Base-by-base conservation (phyloP, 192 early-diverging fungal species). In the Backusella mclennaniae region DNA sequence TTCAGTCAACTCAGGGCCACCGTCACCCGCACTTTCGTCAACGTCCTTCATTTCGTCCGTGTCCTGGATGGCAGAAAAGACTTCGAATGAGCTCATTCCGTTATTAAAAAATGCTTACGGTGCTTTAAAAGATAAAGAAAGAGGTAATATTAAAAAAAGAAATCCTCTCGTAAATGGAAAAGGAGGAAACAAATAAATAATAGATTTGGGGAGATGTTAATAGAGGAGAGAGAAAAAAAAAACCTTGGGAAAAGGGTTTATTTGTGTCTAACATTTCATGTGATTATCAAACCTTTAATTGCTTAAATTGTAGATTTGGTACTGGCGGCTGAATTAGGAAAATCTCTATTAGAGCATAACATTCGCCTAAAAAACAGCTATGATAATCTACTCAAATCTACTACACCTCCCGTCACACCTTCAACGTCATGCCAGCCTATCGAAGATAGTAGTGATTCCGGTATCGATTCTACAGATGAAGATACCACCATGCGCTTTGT, bases 281-380 rank as follows among this genome's bases (percentile, higher is more conserved):
- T 67, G 75, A 76, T 69, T 36, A 39, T 49, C 76, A 70, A n/a
- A 14, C 21, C 56, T 63, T 31, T 63, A 63, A 56, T 63, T 63
- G 26, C 56, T 63, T 63, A 63, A 63, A 63, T 63, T 63, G 12
- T 63, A 86, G 85, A 86, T 69, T 42, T 86, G 39, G 52, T 77
- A 12, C 59, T 86, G 6, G 85, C 85, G 5, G 85, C 85, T 6
- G 85, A 86, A 80, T 80, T 86, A 35, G 85, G 85, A 68, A 86
- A 86, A 68, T 84, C 83, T 35, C 68, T 86, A 8, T 66, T 86
- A 15, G 85, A 86, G 49, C 84, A 86, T 36, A 86, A 86, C 46
- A 82, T 84, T 35, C 67, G 33, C n/a, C 35, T 86, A 42, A 86
- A 86, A 71, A 42, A 68, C 1, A 79, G 79, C 70, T 86, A 86